Conservation (phyloP, 2,329 filamentous ascomycete species). For the Botrytis medusae region DNA sequence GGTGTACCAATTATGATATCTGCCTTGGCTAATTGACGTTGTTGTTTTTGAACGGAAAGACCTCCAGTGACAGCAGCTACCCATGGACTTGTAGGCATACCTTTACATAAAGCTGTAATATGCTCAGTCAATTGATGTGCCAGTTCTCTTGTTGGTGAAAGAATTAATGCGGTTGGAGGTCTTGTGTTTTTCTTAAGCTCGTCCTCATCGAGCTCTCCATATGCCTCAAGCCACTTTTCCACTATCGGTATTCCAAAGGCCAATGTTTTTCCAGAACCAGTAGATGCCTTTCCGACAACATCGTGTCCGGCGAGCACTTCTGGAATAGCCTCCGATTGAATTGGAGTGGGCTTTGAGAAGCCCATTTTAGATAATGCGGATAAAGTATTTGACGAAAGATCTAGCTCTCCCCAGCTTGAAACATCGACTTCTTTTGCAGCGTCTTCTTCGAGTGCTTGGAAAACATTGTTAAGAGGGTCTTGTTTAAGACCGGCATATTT, state of each 20-base stretch:
- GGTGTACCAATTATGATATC: conserved; percentile 94
- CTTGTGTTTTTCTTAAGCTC: conserved; percentile 41
- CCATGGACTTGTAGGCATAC: conserved; percentile 60
- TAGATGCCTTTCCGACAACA: conserved; percentile 93
- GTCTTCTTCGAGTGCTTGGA: conserved; percentile 50
- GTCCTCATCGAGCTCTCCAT: conserved; percentile 44
- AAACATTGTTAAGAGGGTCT: conserved; percentile 35
- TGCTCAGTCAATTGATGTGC: conserved; percentile 89
- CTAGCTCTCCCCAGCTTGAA: conserved; percentile 74
- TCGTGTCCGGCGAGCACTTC: conserved; percentile 81
- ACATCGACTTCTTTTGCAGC: conserved; percentile 66
- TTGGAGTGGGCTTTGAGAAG: conserved; percentile 77
- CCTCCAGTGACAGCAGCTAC: conserved; percentile 92
- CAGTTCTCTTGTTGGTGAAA: conserved; percentile 90
- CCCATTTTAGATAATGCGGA: conserved; percentile 75
- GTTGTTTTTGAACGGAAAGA: conserved; percentile 91
- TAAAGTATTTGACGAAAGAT: conserved; percentile 70
- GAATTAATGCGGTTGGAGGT: conserved; percentile 70
- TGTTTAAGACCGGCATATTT: conserved; percentile 30
- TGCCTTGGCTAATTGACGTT: conserved; percentile 76
- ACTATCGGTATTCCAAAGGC: conserved; percentile 93
- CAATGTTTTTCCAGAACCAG: conserved; percentile 93
- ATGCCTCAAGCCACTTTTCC: conserved; percentile 69
- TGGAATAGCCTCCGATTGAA: conserved; percentile 79
- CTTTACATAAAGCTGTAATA: conserved; percentile 69